Conservation (phyloP, 805 yeast genomes). For the Candida vartiovaarae region DNA sequence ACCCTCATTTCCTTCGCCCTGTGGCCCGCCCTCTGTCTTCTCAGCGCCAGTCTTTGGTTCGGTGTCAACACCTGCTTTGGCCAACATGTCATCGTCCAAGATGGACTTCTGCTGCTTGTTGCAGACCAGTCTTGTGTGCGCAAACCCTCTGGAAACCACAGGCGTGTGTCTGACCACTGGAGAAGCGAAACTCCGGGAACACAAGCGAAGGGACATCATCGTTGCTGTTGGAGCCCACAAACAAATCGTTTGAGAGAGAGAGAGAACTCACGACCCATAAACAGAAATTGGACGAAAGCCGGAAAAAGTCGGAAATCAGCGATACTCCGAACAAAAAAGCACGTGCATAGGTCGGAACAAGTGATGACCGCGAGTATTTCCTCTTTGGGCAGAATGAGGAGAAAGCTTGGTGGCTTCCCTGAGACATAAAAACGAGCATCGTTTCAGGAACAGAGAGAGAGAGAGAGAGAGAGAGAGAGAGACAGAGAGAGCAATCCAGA, state of each 20-base stretch:
- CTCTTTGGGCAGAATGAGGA: too few relatives aligned
- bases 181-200: background rate
- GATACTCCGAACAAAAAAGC: too few relatives aligned
- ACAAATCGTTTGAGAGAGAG: too few relatives aligned
- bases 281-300: background rate
- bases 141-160: constrained; percentile 4
- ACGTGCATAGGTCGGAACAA: too few relatives aligned
- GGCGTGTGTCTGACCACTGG: background rate
- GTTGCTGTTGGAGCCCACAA: too few relatives aligned
- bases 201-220: constrained; percentile 1
- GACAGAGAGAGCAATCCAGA: too few relatives aligned
- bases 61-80: constrained; percentile 75
- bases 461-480: too few relatives aligned
- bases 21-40: constrained; percentile 1
- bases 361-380: too few relatives aligned
- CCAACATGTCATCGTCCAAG: constrained; percentile 73
- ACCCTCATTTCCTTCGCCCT: constrained; percentile 11
- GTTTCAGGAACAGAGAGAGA: too few relatives aligned
- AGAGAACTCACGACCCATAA: background rate
- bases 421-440: too few relatives aligned
- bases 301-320: background rate
- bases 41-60: constrained; percentile 24
- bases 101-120: constrained; percentile 39
- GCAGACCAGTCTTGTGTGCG: constrained; percentile 12
- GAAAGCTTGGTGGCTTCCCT: too few relatives aligned